A percentile compares a stretch with the other conserved stretches of the same genome.
phyloP scores from a whole-genome alignment of 768 basidiomycete genomes.

The Leccinum uliginosum region DNA sequence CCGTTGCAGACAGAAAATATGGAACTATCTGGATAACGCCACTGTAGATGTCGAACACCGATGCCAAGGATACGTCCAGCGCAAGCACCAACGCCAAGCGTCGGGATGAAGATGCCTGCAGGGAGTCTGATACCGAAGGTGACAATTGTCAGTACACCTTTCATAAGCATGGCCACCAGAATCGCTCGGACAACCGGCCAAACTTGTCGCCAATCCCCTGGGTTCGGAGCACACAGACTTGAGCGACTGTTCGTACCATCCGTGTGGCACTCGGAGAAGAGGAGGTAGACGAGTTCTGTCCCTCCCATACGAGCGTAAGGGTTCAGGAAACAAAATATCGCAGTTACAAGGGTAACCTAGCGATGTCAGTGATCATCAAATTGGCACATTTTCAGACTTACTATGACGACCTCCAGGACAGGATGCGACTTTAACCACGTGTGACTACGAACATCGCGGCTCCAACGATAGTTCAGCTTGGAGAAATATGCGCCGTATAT shows the following conservation, averaged over 20 bases:
- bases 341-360: slow-evolving; percentile 76
- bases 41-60: slow-evolving; percentile 70
- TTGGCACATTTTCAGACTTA: slow-evolving; percentile 33
- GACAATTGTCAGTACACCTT: slow-evolving; percentile 73
- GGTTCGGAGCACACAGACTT: slow-evolving; percentile 69
- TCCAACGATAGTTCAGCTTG: slow-evolving; percentile 87
- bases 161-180: slow-evolving; percentile 74
- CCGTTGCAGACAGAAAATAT: slow-evolving; percentile 67
- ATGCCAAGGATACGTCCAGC: slow-evolving; percentile 87
- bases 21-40: slow-evolving; percentile 49
- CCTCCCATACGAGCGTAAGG: slow-evolving; percentile 92
- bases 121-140: slow-evolving; percentile 93
- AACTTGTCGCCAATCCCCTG: slow-evolving; percentile 49
- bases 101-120: slow-evolving; percentile 96
- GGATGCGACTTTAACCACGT: slow-evolving; percentile 82
- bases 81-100: slow-evolving; percentile 91
- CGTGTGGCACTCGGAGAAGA: slow-evolving; percentile 80
- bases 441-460: slow-evolving; percentile 71
- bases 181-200: slow-evolving; percentile 64
- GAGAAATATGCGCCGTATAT: slow-evolving; percentile 93
- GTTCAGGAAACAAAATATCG: slow-evolving; percentile 78
- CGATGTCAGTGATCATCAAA: slow-evolving; percentile 9
- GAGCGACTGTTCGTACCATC: slow-evolving; percentile 52
- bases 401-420: slow-evolving; percentile 76
- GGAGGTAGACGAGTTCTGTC: slow-evolving; percentile 89